A percentile compares a stretch with the other conserved stretches of the same genome.
Conservation (phyloP, 768 basidiomycete species). For the Megacollybia marginata region DNA sequence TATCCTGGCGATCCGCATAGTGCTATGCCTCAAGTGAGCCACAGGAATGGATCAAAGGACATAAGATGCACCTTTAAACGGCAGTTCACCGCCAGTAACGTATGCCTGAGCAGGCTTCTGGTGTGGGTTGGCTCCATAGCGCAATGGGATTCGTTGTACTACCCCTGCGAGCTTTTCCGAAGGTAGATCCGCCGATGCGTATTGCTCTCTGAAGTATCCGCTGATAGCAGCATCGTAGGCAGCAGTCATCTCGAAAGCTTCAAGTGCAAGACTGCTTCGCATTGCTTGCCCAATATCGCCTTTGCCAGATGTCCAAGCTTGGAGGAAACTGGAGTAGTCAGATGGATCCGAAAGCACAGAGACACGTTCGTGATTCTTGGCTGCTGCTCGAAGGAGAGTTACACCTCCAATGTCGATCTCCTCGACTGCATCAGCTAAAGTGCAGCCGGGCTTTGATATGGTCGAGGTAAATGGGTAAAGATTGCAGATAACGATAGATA, state of each 20-base stretch:
- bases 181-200: constrained; percentile 72
- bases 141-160: constrained; percentile 77
- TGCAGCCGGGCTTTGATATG: constrained; percentile 82
- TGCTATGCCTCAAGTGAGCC: constrained; percentile 37
- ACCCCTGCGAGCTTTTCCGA: constrained; percentile 56
- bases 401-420: constrained; percentile 99
- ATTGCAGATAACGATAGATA: constrained; percentile 98
- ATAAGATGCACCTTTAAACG: constrained; percentile 71
- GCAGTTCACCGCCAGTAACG: constrained; percentile 80
- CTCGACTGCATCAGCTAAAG: constrained; percentile 88
- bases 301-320: constrained; percentile 66
- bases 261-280: constrained; percentile 78
- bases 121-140: constrained; percentile 98
- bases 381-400: constrained; percentile 93
- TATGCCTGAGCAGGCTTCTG: constrained; percentile 98
- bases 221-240: constrained; percentile 93
- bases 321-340: constrained; percentile 80
- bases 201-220: constrained; percentile 94
- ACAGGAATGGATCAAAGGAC: background rate
- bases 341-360: constrained; percentile 82
- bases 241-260: constrained; percentile 96
- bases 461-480: constrained; percentile 95
- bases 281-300: constrained; percentile 68
- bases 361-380: constrained; percentile 95
- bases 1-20: constrained; percentile 94